Conservation (phyloP, 495 filamentous ascomycete genomes). For the Extremus antarcticus region DNA sequence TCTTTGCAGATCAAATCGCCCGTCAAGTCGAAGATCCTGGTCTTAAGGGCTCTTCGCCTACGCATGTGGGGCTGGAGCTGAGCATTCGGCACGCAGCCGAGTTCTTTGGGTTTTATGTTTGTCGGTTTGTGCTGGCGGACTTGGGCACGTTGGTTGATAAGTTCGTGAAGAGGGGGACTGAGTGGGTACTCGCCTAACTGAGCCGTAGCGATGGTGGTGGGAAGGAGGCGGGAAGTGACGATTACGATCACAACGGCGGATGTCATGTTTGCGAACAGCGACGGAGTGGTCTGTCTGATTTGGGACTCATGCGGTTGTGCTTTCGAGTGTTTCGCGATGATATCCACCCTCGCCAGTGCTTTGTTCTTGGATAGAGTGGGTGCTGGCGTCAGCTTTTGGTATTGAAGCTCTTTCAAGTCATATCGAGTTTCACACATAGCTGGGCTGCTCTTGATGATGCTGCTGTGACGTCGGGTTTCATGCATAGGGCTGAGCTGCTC, state of each 20-base stretch:
- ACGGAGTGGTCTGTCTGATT: no score
- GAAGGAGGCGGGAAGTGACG: not conserved
- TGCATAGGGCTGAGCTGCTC: no score
- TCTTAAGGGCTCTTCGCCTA: slow-evolving; percentile 67
- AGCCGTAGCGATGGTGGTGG: not conserved
- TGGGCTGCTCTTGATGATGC: no score
- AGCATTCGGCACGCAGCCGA: slow-evolving; percentile 89
- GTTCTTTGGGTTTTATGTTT: slow-evolving; percentile 95
- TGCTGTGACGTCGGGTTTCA: no score
- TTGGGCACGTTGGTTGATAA: slow-evolving; percentile 84
- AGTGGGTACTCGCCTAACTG: slow-evolving; percentile 72
- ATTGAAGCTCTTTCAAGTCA: not conserved
- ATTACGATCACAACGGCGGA: no score
- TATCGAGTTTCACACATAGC: no score
- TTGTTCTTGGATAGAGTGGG: not conserved
- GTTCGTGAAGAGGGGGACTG: slow-evolving; percentile 88
- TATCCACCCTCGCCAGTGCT: slow-evolving; percentile 3
- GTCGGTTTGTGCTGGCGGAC: slow-evolving; percentile 83
- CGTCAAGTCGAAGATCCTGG: slow-evolving; percentile 92
- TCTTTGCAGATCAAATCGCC: slow-evolving; percentile 72
- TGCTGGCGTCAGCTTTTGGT: not conserved
- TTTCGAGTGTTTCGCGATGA: not conserved
- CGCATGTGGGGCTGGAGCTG: slow-evolving; percentile 87
- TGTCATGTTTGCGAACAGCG: no score
- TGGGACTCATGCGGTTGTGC: not conserved